Conservation (phyloP, 768 basidiomycete genomes). For the Lactarius psammicola region DNA sequence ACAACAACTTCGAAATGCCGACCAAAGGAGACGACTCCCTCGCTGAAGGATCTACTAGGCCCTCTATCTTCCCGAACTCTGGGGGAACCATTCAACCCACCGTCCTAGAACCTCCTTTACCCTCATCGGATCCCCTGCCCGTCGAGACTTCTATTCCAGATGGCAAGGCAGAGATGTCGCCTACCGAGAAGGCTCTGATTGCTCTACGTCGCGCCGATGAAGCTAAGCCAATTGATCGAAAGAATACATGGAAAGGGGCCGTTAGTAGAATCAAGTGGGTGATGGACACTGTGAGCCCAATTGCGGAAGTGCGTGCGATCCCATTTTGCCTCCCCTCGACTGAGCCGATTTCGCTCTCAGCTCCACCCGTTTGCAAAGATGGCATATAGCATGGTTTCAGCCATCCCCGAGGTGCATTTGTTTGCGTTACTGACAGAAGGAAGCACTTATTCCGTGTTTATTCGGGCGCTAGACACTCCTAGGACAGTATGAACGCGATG, state of each 20-base stretch:
- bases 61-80: too few relatives aligned
- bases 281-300: not conserved
- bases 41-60: too few relatives aligned
- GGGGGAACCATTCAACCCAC: too few relatives aligned
- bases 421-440: not conserved
- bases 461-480: not conserved
- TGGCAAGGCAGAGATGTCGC: not conserved
- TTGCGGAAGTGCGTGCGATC: not conserved
- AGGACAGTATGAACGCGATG: not conserved
- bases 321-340: not conserved
- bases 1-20: too few relatives aligned
- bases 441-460: not conserved
- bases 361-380: not conserved
- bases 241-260: not conserved
- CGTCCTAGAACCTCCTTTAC: too few relatives aligned
- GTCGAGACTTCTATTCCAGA: too few relatives aligned
- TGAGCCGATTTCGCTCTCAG: not conserved
- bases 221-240: not conserved
- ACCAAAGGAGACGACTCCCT: too few relatives aligned
- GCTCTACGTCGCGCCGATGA: not conserved
- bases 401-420: not conserved
- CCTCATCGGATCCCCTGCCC: too few relatives aligned
- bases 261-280: not conserved
- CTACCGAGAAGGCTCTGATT: not conserved
- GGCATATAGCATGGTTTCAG: not conserved